Percentiles rank a stretch among this genome's conserved stretches.
Evolutionary conservation across 257 asterid species (phyloP).

Genomic region (Jacaranda mimosifolia): DNA sequence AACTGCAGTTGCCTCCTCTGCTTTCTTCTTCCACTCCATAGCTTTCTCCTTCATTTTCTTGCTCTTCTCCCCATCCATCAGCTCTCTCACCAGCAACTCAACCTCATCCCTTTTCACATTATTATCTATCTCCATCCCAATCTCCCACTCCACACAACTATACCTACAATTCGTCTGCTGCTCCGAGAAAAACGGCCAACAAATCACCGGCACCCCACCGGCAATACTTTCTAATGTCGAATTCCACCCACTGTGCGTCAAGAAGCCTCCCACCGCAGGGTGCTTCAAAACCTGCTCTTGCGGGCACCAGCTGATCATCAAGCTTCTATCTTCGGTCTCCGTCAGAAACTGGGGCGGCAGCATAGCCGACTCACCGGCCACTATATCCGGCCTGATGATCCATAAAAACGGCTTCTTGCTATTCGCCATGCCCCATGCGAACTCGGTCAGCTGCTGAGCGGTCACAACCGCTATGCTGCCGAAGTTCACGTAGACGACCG

Average conservation of each 20-base stretch:
- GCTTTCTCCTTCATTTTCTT: constrained; percentile 47
- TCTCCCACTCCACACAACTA: too few relatives aligned
- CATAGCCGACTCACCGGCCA: constrained; percentile 30
- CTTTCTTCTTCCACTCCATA: constrained; percentile 51
- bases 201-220: constrained; percentile 28
- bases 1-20: constrained; percentile 37
- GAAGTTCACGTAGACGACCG: too few relatives aligned
- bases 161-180: constrained; percentile 38
- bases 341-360: constrained; percentile 20
- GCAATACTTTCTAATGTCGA: constrained; percentile 20
- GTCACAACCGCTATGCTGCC: too few relatives aligned
- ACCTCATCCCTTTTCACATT: constrained; percentile 54
- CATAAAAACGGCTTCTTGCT: too few relatives aligned
- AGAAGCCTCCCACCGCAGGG: constrained; percentile 18
- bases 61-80: constrained; percentile 54
- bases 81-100: constrained; percentile 47
- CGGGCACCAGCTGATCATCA: constrained; percentile 27
- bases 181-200: constrained; percentile 39
- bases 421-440: too few relatives aligned
- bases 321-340: constrained; percentile 20
- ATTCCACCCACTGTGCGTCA: constrained; percentile 34
- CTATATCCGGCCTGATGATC: too few relatives aligned
- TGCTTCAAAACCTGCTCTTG: constrained; percentile 28
- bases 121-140: constrained; percentile 35
- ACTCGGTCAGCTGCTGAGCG: too few relatives aligned